Evolutionary conservation across 139 green algal species (phyloP).

Genomic region (Nannochloris sp.): DNA sequence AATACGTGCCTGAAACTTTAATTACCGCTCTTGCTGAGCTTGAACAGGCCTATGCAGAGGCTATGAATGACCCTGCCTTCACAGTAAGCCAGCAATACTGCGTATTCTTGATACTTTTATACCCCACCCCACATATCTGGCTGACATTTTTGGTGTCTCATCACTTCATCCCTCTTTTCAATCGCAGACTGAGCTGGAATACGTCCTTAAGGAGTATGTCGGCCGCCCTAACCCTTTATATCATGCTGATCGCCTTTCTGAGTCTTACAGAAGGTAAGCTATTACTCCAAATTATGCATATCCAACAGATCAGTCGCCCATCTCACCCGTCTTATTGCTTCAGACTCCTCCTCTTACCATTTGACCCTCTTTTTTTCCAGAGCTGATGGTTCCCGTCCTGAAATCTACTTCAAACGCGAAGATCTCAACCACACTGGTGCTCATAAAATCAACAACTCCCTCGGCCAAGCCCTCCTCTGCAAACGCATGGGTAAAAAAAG

Average conservation of each 20-base stretch:
- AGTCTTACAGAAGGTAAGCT: conserved; percentile 62
- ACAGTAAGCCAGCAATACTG: conserved; percentile 30
- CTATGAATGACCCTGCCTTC: conserved; percentile 60
- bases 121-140: background rate
- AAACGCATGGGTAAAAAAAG: conserved; percentile 90
- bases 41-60: conserved; percentile 70
- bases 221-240: conserved; percentile 90
- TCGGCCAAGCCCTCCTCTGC: conserved; percentile 92
- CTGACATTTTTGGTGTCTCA: no score
- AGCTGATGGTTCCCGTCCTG: conserved; percentile 48
- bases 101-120: background rate
- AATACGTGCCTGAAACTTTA: conserved; percentile 98
- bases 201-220: conserved; percentile 92
- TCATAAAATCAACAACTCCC: conserved; percentile 99
- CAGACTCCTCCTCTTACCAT: background rate
- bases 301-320: no score
- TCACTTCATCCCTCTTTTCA: no score
- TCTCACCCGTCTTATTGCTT: background rate
- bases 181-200: conserved; percentile 74
- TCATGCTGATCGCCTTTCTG: conserved; percentile 84
- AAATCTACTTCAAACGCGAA: conserved; percentile 98
- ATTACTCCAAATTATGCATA: background rate
- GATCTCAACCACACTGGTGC: conserved; percentile 99
- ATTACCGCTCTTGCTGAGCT: conserved; percentile 86
- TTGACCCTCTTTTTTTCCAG: conserved; percentile 12